These are phyloP conservation scores for Penicillium canariense DNA, from an alignment of 495 filamentous ascomycete species.

Conservation along the genomic window DNA sequence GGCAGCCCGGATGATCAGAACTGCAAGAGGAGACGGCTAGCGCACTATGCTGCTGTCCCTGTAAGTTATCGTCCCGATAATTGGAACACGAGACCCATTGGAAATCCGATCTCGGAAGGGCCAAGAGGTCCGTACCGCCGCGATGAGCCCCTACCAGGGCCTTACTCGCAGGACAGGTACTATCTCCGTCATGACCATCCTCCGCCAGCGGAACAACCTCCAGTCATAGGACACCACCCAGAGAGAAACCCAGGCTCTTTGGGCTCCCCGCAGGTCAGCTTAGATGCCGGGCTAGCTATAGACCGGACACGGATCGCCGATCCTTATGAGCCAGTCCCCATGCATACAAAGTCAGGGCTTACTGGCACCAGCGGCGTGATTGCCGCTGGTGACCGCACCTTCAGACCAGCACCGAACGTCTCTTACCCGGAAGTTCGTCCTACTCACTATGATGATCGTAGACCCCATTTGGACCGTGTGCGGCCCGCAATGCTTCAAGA, in stretches of 20 bases:
- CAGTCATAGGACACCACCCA: conserved; percentile 15
- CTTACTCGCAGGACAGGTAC: conserved; percentile 18
- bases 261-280: conserved; percentile 10
- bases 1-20: conserved; percentile 22
- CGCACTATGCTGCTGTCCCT: conserved; percentile 19
- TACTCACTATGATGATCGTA: conserved; percentile 22
- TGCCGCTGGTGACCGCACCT: conserved; percentile 14
- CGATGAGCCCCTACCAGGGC: conserved; percentile 19
- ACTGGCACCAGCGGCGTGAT: conserved; percentile 16
- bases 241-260: conserved; percentile 14
- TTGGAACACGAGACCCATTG: conserved; percentile 16
- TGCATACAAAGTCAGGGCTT: conserved; percentile 11
- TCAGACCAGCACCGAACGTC: conserved; percentile 12
- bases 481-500: conserved; percentile 13
- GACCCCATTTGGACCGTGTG: conserved; percentile 12
- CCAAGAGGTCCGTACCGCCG: conserved; percentile 22
- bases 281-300: conserved; percentile 14
- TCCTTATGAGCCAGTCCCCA: conserved; percentile 10
- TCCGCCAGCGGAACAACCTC: conserved; percentile 16
- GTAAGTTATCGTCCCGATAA: conserved; percentile 9
- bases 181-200: conserved; percentile 27
- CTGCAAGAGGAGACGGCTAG: conserved; percentile 36
- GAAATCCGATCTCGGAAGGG: conserved; percentile 14
- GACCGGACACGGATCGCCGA: conserved; percentile 19
- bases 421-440: conserved; percentile 14